A percentile compares a stretch with the other conserved stretches of the same genome.
Evolutionary conservation across 257 asterid genomes (phyloP).

Genomic region (Galeopsis tetrahit): DNA sequence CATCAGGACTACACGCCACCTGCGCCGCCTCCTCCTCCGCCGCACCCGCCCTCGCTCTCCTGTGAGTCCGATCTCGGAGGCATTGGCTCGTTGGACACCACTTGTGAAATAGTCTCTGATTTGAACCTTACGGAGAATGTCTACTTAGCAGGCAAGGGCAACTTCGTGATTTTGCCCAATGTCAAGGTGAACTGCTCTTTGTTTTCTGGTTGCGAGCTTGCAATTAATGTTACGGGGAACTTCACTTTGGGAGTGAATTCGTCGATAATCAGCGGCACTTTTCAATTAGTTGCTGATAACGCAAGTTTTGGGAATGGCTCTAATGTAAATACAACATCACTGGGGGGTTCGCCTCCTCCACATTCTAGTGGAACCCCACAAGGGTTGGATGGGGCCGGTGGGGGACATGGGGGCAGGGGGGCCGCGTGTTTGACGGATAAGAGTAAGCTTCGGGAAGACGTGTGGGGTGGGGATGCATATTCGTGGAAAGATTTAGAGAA

Average conservation of each 20-base stretch:
- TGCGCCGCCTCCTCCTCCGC: constrained; percentile 98
- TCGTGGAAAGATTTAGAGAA: constrained; percentile 71
- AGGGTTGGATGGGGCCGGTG: constrained; percentile 90
- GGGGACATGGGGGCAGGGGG: constrained; percentile 98
- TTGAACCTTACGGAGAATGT: constrained; percentile 67
- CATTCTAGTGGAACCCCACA: constrained; percentile 98
- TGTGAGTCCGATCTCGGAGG: constrained; percentile 94
- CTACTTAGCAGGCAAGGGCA: constrained; percentile 85
- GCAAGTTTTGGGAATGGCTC: constrained; percentile 70
- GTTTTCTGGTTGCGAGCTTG: constrained; percentile 77
- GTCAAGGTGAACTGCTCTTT: constrained; percentile 67
- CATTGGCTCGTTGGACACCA: constrained; percentile 86
- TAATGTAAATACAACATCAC: constrained; percentile 73
- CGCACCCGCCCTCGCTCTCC: constrained; percentile 86
- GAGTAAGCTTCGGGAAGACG: constrained; percentile 80
- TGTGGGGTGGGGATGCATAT: constrained; percentile 97
- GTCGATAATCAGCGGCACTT: constrained; percentile 56
- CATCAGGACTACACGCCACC: constrained; percentile 99
- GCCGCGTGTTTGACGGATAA: constrained; percentile 84
- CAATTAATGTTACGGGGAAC: constrained; percentile 74
- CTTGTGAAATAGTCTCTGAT: constrained; percentile 74
- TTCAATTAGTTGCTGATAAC: constrained; percentile 65
- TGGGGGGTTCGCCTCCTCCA: constrained; percentile 83
- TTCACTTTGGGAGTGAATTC: constrained; percentile 71
- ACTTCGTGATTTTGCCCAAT: constrained; percentile 71